Base-by-base conservation (phyloP, 208 protist genomes). In the Phytomonas francai region DNA sequence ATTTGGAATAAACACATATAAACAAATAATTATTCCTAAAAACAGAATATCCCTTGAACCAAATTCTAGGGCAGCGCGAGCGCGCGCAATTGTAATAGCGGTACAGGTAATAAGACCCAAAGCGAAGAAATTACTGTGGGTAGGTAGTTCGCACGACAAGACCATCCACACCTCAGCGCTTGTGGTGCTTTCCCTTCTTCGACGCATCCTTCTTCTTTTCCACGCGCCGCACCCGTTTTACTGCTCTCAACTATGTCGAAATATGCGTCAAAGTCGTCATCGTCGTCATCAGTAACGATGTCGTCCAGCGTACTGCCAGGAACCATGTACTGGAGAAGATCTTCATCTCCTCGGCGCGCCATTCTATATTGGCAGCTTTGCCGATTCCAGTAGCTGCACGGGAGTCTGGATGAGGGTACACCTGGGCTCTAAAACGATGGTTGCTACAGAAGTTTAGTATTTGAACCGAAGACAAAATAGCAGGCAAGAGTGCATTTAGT, bases 311-410 rank as follows among this genome's bases (percentile, higher is more conserved):
- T 94, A 72, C 82, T 92, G 28, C 88, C 88, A 9, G 85, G 77
- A 9, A 82, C 82, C 89, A 95, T 91, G 78, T 93, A 91, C 66
- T 87, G 76, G 39, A 92, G 77, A 42, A 94, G 61, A 42, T 78
- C 83, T 25, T 72, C 65, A 14, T 84, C 59, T 27, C 59, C 65
- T 28, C 27, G 3, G 25, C 8, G 60, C 14, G 27, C 3, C 29
- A 32, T 64, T 5, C 60, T 29, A 29, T 39, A 27, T 64, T 27
- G 60, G 22, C 12, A 5, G 42, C 32, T 28, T 7, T 27, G 25
- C 4, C 39, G 39, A 3, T 49, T 12, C 4, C 39, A 49, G 14
- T 22, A 49, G 39, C 14, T 9, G 14, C 12, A 12, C 14, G 4
- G 16, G 12, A 19, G 39, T 6, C 12, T 19, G 39, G 39, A 19